phyloP scores from a whole-genome alignment of 345 rosid genomes.

The Mangifera indica region DNA sequence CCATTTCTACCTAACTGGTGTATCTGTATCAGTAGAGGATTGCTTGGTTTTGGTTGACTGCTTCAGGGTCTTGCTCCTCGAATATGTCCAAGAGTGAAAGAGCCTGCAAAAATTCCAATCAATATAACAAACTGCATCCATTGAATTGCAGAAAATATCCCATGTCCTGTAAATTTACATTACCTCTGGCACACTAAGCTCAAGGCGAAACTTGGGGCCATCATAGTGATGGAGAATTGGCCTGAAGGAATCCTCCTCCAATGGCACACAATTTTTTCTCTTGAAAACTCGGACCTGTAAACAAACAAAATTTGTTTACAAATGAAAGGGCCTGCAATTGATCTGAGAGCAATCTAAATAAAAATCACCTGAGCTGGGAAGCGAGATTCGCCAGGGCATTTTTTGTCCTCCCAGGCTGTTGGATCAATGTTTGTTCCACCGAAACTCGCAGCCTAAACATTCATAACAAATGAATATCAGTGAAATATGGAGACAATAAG shows the following conservation, averaged over 20 bases:
- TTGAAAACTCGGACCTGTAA: constrained; percentile 69
- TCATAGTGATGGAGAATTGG: constrained; percentile 98
- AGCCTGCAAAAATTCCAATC: constrained; percentile 45
- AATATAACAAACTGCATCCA: neutral
- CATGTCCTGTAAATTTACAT: neutral
- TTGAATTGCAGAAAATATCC: neutral
- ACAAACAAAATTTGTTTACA: neutral
- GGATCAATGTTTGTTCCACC: constrained; percentile 97
- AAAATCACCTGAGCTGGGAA: constrained; percentile 87
- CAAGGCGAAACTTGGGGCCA: constrained; percentile 98
- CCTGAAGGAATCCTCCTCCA: constrained; percentile 97
- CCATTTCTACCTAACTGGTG: constrained; percentile 1
- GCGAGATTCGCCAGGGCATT: constrained; percentile 84
- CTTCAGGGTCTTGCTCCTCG: constrained; percentile 52
- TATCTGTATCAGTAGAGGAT: constrained; percentile 16
- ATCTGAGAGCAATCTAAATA: neutral
- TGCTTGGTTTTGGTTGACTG: neutral
- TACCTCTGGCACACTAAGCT: constrained; percentile 93
- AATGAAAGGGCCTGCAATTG: neutral
- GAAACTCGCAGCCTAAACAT: constrained; percentile 75
- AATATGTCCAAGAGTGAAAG: constrained; percentile 89
- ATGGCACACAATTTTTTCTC: constrained; percentile 77
- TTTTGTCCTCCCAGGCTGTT: constrained; percentile 93
- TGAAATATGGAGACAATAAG: no score
- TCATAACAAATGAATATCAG: neutral